phyloP scores from a whole-genome alignment of 768 basidiomycete species.

The Chlorophyllum brunneum region DNA sequence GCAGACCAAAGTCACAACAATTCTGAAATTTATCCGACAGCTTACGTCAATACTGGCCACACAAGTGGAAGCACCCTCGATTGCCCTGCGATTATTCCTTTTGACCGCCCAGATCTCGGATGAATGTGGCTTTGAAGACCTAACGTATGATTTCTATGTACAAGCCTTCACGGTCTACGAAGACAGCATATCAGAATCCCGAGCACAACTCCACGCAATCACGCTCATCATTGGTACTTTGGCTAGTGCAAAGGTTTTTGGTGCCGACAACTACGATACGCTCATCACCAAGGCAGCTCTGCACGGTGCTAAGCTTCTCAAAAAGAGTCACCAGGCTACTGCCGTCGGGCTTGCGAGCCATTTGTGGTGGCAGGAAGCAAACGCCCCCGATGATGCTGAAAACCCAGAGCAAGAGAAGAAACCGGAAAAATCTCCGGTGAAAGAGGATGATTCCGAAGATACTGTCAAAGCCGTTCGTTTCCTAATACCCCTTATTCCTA shows the following conservation, averaged over 20 bases:
- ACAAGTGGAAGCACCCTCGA: constrained; percentile 88
- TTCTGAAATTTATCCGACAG: constrained; percentile 94
- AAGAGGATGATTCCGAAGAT: constrained; percentile 41
- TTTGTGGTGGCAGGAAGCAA: constrained; percentile 95
- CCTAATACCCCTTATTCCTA: background rate
- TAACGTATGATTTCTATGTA: constrained; percentile 96
- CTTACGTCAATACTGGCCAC: constrained; percentile 90
- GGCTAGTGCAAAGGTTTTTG: constrained; percentile 87
- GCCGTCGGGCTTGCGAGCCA: constrained; percentile 95
- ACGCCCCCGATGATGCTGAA: constrained; percentile 33
- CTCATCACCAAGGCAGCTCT: constrained; percentile 98
- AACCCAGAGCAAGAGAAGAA: constrained; percentile 27
- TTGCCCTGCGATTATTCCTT: constrained; percentile 91
- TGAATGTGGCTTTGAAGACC: constrained; percentile 92
- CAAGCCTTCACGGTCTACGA: constrained; percentile 98
- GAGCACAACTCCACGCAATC: constrained; percentile 96
- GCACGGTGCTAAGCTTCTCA: constrained; percentile 92
- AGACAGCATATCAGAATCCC: constrained; percentile 92
- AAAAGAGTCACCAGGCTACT: constrained; percentile 97
- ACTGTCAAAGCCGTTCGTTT: constrained; percentile 52
- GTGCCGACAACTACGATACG: constrained; percentile 93
- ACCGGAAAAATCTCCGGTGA: constrained; percentile 32
- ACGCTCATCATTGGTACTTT: constrained; percentile 91
- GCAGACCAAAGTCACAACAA: constrained; percentile 78
- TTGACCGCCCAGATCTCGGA: constrained; percentile 94